Evolutionary conservation across 805 yeast species (phyloP), one percentile per base, ranked within the genome.

Genomic region (Saccharomycopsis sp.): DNA sequence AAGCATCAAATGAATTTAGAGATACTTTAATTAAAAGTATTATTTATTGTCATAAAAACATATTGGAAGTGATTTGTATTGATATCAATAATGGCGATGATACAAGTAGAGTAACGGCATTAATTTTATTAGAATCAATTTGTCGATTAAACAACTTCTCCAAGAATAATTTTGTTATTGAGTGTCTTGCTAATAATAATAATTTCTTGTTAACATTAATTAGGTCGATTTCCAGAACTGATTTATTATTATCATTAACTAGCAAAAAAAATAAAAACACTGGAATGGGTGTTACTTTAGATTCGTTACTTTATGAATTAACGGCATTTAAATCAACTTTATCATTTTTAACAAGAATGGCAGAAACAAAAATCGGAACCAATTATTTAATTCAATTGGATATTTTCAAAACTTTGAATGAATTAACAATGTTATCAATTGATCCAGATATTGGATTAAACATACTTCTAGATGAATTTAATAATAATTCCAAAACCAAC

Each of bases 41-140:
- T 34, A 69, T 73, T 42, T 49, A 63, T 33, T 67, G 79, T 3
- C 69, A 76, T 26, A 94, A 79, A 43, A 69, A 72, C 47, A 60
- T 86, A 39, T 64, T 85, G 21, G 77, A 74, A 15, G 66, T 72
- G 2, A 67, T 86, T 25, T 79, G 85, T 53, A 76, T 74, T 45
- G 97, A 92, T 60, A 78, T 92, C 0, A 71, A 85, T 13, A 67
- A 75, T 40, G 86, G 88, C 2, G 92, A 82, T 50, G 92, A 89
- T 1, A 63, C 80, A 1, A 70, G 80, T 5, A 70, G 92, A 49
- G 70, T 87, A 9, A 76, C 89, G 0, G 78, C 95, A 2, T 63
- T 88, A 12, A 55, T 86, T n/a, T 62, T 88, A 12, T 57, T 92
- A 47, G 94, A 86, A 50, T 67, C 80, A 1, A 58, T 79, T 37